Evolutionary conservation across 345 rosid species (phyloP).

Genomic region (Firmiana major): DNA sequence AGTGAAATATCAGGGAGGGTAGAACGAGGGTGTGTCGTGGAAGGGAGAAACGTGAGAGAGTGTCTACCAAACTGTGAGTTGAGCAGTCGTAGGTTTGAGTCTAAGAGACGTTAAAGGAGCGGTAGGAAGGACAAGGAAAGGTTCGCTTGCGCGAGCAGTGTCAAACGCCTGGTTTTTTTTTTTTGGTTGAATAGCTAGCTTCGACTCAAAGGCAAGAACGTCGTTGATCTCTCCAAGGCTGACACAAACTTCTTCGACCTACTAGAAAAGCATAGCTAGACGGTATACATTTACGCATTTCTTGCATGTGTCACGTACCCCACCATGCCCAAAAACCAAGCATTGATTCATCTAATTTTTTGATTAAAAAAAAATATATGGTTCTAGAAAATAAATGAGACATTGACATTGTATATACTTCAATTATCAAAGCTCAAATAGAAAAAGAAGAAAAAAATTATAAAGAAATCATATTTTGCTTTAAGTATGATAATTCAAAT

Average conservation of each 20-base stretch:
- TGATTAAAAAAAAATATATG: background rate
- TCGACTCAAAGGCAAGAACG: slow-evolving; percentile 26
- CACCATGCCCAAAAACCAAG: background rate
- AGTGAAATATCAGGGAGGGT: background rate
- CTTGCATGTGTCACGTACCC: slow-evolving; percentile 19
- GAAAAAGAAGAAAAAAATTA: no score
- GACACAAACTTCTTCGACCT: background rate
- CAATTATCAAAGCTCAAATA: no score
- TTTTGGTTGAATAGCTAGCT: slow-evolving; percentile 19
- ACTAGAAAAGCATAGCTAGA: background rate
- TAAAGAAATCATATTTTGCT: no score
- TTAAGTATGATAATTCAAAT: no score
- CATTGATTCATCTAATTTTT: background rate
- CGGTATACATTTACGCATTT: background rate
- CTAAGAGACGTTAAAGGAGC: slow-evolving; percentile 40
- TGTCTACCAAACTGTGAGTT: slow-evolving; percentile 77
- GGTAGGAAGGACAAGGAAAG: slow-evolving; percentile 9
- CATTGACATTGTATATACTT: background rate
- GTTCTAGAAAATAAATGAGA: background rate
- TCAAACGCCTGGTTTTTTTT: background rate
- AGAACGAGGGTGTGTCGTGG: no score
- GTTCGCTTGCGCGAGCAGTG: background rate
- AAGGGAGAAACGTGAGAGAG: background rate
- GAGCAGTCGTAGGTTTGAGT: slow-evolving; percentile 69
- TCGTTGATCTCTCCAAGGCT: slow-evolving; percentile 3